A percentile compares a stretch with the other conserved stretches of the same genome.
Evolutionary conservation across 2,329 filamentous ascomycete genomes (phyloP).

Genomic region (Acarospora socialis): DNA sequence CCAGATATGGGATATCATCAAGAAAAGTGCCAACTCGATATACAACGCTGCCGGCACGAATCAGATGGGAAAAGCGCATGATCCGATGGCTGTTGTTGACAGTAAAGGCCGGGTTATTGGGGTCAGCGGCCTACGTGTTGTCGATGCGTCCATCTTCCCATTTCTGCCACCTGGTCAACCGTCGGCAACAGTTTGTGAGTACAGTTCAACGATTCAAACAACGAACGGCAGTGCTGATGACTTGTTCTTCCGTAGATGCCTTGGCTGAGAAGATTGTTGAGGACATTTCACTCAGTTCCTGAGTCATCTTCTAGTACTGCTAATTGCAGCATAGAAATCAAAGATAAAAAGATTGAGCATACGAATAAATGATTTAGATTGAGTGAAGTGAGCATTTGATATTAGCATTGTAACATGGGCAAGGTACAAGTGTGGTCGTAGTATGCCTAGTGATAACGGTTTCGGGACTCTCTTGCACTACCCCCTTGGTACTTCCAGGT

Average conservation of each 20-base stretch:
- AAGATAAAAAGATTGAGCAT: no score
- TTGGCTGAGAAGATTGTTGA: conserved; percentile 8
- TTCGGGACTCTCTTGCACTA: no score
- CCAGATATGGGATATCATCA: neutral
- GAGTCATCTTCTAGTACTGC: no score
- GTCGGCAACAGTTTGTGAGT: conserved; percentile 10
- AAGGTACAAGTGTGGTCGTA: no score
- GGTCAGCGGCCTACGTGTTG: conserved; percentile 11
- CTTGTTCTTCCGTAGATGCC: conserved; percentile 3
- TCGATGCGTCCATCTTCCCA: conserved; percentile 11
- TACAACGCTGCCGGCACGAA: conserved; percentile 10
- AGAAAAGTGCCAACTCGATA: conserved; percentile 8
- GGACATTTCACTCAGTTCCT: no score
- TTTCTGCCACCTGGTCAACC: conserved; percentile 11
- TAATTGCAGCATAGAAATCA: no score
- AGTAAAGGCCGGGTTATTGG: conserved; percentile 9
- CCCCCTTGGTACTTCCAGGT: no score
- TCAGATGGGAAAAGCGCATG: conserved; percentile 7
- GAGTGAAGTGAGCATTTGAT: no score
- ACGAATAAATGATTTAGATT: no score
- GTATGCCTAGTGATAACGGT: no score
- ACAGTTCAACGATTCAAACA: neutral
- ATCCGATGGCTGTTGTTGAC: conserved; percentile 9
- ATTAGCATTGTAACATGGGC: no score
- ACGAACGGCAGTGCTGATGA: no score